These are phyloP conservation scores for Calonectria leucothoes DNA, from an alignment of 2,329 filamentous ascomycete species.

Conservation along the genomic window DNA sequence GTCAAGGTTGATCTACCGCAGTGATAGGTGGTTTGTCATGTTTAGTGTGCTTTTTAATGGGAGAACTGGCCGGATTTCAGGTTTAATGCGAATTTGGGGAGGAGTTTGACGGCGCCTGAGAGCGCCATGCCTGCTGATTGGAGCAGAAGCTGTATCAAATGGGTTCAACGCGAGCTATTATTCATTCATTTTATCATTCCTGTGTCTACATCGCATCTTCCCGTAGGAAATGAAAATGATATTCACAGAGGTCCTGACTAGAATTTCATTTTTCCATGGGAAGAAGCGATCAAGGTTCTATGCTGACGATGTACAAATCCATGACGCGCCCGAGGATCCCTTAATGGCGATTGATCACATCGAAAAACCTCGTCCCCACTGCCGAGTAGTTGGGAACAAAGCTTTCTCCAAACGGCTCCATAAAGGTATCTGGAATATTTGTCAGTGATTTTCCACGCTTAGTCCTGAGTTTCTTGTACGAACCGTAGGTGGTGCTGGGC, in stretches of 20 bases:
- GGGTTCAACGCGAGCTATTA: neutral
- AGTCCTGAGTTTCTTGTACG: neutral
- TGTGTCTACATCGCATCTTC: neutral
- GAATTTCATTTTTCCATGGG: no score
- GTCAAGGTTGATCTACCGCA: conserved; percentile 58
- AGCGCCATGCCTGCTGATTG: neutral
- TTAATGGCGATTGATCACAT: no score
- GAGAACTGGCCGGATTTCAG: neutral
- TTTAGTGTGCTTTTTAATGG: neutral
- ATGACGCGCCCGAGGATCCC: no score
- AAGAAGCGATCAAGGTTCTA: neutral
- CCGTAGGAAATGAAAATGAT: neutral
- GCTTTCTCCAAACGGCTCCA: conserved; percentile 26
- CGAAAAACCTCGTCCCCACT: conserved; percentile 5
- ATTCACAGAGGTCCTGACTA: neutral
- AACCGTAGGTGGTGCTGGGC: conserved; percentile 19
- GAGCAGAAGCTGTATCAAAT: neutral
- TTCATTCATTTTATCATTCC: neutral
- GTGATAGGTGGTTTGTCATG: neutral
- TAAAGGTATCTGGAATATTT: conserved; percentile 2
- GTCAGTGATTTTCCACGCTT: neutral
- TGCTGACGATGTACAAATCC: no score
- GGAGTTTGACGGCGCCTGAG: neutral
- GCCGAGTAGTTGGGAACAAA: conserved; percentile 6
- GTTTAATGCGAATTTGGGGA: neutral